Percentiles rank a stretch among this genome's conserved stretches.
These are phyloP conservation scores for Blastobotrys indianensis DNA, from an alignment of 1,139 yeast genomes.

Conservation along the genomic window DNA sequence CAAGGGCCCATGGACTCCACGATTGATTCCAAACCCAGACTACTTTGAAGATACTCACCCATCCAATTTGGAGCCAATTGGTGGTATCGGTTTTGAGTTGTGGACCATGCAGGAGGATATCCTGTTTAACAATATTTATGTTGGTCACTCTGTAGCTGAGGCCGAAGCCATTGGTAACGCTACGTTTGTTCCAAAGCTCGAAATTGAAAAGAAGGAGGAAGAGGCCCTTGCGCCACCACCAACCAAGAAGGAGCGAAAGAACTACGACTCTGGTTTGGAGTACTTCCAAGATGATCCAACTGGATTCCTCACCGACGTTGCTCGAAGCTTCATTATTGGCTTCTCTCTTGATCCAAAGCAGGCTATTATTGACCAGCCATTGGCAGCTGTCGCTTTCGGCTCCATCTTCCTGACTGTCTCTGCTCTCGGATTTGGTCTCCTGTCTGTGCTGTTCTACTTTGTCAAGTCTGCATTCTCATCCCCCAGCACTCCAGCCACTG, in stretches of 20 bases:
- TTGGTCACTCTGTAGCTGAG: conserved; percentile 75
- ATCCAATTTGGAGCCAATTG: conserved; percentile 59
- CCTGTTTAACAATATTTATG: conserved; percentile 73
- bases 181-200: conserved; percentile 60
- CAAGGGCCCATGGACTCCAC: conserved; percentile 76
- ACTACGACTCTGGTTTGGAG: conserved; percentile 25
- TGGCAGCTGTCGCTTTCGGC: conserved; percentile 28
- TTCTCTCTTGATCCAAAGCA: conserved; percentile 30
- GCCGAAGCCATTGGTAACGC: conserved; percentile 78
- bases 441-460: conserved; percentile 22
- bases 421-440: conserved; percentile 26
- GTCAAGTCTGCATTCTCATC: conserved; percentile 13
- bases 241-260: conserved; percentile 22
- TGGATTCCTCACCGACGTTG: conserved; percentile 28
- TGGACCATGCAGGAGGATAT: conserved; percentile 81
- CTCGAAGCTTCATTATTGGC: conserved; percentile 30
- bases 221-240: conserved; percentile 30
- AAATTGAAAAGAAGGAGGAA: conserved; percentile 44
- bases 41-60: conserved; percentile 57
- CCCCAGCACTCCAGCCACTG: conserved; percentile 16
- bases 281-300: conserved; percentile 35
- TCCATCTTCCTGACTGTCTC: conserved; percentile 18
- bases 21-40: conserved; percentile 59
- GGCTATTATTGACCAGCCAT: conserved; percentile 34
- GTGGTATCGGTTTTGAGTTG: conserved; percentile 81